Conservation (phyloP, 345 rosid species). For the Eucalyptus coolabah region DNA sequence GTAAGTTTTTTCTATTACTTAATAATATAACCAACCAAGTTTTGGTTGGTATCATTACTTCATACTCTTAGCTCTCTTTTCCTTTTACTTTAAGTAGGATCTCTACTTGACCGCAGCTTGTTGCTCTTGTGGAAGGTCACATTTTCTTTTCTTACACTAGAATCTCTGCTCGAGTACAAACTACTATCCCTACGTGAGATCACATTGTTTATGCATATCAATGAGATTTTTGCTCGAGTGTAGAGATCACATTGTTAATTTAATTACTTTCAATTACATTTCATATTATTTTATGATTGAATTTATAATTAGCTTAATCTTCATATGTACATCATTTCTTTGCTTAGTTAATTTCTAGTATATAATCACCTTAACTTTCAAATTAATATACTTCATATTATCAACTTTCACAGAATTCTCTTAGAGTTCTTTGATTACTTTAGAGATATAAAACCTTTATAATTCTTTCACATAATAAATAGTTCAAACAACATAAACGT, state of each 20-base stretch:
- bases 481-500: too few relatives aligned
- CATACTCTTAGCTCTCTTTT: not conserved
- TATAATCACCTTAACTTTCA: too few relatives aligned
- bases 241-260: not conserved
- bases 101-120: not conserved
- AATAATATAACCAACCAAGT: not conserved
- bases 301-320: too few relatives aligned
- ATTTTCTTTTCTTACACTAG: not conserved
- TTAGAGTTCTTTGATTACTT: too few relatives aligned
- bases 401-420: too few relatives aligned
- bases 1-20: not conserved
- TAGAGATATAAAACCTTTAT: too few relatives aligned
- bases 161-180: not conserved
- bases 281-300: too few relatives aligned
- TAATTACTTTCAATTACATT: not conserved
- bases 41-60: not conserved
- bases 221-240: not conserved
- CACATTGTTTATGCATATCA: not conserved
- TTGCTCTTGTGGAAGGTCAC: not conserved
- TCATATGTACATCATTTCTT: too few relatives aligned
- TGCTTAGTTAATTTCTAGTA: too few relatives aligned
- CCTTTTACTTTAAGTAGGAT: not conserved
- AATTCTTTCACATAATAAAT: too few relatives aligned
- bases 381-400: too few relatives aligned
- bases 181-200: not conserved